These are phyloP conservation scores for Neolentinus lepideus DNA, from an alignment of 1,284 basidiomycete species.

Conservation along the genomic window DNA sequence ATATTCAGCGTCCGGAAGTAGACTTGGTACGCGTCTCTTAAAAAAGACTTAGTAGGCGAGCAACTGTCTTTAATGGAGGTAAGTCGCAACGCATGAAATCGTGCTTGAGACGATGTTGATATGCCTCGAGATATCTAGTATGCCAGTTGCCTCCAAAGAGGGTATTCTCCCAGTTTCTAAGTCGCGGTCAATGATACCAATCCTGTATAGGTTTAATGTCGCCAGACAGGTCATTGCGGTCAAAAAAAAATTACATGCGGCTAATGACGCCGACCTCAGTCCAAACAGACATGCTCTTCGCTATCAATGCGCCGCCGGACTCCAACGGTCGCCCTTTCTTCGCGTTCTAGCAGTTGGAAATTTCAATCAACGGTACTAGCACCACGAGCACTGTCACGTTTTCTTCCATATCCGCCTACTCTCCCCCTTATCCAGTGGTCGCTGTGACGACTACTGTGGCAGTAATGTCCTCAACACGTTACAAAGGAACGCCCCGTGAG, in stretches of 20 bases:
- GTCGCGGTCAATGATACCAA: constrained; percentile 21
- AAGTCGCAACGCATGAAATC: too few species aligned
- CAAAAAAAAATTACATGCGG: constrained; percentile 6
- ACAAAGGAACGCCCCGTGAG: constrained; percentile 28
- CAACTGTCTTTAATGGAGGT: too few species aligned
- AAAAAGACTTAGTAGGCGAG: too few species aligned
- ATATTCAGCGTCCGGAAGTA: too few species aligned
- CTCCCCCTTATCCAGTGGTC: constrained; percentile 3
- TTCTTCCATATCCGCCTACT: constrained; percentile 7
- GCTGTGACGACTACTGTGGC: constrained; percentile 5
- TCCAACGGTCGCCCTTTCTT: constrained; percentile 34
- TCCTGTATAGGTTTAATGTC: constrained; percentile 9
- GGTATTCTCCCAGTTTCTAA: constrained; percentile 17
- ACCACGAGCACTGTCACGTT: constrained; percentile 11
- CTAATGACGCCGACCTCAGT: constrained; percentile 14
- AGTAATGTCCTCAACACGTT: too few species aligned
- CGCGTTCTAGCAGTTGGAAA: constrained; percentile 34
- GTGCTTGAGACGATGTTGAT: too few species aligned
- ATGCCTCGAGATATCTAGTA: constrained; percentile 18
- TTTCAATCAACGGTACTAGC: constrained; percentile 25
- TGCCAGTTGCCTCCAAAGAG: constrained; percentile 25
- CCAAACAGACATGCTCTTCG: constrained; percentile 41
- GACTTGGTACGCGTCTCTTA: too few species aligned
- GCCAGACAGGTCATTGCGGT: constrained; percentile 15
- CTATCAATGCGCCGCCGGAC: constrained; percentile 38